Conservation (phyloP, 805 yeast species). For the Metschnikowia continentalis region DNA sequence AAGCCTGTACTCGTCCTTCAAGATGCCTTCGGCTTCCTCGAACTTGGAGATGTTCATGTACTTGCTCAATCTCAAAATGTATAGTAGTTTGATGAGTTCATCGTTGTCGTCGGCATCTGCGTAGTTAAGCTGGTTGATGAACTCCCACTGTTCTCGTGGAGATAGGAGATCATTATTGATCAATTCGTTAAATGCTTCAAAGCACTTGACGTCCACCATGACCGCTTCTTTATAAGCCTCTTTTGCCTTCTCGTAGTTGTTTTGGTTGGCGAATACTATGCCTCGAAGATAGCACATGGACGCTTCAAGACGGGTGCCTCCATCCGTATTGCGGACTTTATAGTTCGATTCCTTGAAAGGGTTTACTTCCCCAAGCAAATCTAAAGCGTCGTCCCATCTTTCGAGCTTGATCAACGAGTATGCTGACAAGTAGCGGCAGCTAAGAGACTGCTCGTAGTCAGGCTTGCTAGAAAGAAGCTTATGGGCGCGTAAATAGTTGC, state of each 20-base stretch:
- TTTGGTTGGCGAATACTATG: slow-evolving; percentile 72
- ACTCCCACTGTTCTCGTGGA: slow-evolving; percentile 84
- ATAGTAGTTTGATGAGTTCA: slow-evolving; percentile 72
- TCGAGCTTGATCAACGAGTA: slow-evolving; percentile 68
- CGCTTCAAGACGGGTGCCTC: slow-evolving; percentile 83
- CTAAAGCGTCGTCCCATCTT: slow-evolving; percentile 84
- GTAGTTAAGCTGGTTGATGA: slow-evolving; percentile 60
- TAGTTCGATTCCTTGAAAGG: slow-evolving; percentile 53
- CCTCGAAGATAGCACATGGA: slow-evolving; percentile 86
- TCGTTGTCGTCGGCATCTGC: slow-evolving; percentile 73
- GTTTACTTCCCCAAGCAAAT: slow-evolving; percentile 75
- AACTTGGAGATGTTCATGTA: slow-evolving; percentile 55
- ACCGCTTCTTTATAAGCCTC: slow-evolving; percentile 86
- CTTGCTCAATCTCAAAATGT: slow-evolving; percentile 73
- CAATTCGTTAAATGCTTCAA: slow-evolving; percentile 83
- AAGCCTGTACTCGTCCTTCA: slow-evolving; percentile 69
- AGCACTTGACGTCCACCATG: slow-evolving; percentile 83
- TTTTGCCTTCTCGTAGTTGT: slow-evolving; percentile 80
- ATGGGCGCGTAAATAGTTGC: slow-evolving; percentile 75
- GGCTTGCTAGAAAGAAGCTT: slow-evolving; percentile 55
- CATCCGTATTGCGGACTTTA: slow-evolving; percentile 55
- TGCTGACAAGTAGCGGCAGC: slow-evolving; percentile 79
- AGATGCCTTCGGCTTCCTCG: slow-evolving; percentile 60
- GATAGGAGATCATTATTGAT: slow-evolving; percentile 68
- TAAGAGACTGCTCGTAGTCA: slow-evolving; percentile 55